Evolutionary conservation across 192 early-diverging fungal genomes (phyloP).

Genomic region (Pilaira anomala): DNA sequence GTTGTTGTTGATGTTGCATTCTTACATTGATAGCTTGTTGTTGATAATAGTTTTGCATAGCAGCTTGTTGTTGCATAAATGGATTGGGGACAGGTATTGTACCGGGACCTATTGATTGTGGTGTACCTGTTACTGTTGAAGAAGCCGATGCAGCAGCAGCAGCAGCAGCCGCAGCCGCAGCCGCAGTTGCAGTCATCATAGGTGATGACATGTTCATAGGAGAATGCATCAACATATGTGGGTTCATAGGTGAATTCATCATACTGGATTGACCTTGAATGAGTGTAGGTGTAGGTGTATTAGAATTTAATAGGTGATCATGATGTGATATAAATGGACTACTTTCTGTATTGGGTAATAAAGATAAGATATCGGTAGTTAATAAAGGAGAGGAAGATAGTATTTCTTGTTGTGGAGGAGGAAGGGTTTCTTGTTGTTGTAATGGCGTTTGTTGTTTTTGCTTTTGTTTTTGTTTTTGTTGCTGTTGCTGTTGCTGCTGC

Average conservation of each 20-base stretch:
- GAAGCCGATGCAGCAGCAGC: too few species aligned
- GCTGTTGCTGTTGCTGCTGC: background rate
- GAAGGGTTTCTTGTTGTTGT: background rate
- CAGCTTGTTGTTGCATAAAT: too few species aligned
- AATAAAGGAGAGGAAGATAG: background rate
- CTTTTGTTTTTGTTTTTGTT: constrained; percentile 4
- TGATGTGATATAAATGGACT: background rate
- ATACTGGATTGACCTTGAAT: background rate
- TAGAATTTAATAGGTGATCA: background rate
- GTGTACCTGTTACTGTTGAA: too few species aligned
- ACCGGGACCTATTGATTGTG: too few species aligned
- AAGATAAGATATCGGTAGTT: background rate
- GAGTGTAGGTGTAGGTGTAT: background rate
- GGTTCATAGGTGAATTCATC: too few species aligned
- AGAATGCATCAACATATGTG: too few species aligned
- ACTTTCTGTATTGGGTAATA: background rate
- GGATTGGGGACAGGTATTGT: too few species aligned
- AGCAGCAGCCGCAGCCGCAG: too few species aligned
- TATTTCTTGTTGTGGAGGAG: background rate
- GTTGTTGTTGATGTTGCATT: background rate
- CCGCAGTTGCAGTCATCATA: too few species aligned
- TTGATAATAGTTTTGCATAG: too few species aligned
- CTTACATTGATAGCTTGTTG: background rate
- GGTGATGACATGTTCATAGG: too few species aligned
- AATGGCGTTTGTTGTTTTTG: background rate